Percentiles rank a stretch among this genome's conserved stretches.
Conservation (phyloP, 176 grass and related monocot genomes). For the Juncus effusus region DNA sequence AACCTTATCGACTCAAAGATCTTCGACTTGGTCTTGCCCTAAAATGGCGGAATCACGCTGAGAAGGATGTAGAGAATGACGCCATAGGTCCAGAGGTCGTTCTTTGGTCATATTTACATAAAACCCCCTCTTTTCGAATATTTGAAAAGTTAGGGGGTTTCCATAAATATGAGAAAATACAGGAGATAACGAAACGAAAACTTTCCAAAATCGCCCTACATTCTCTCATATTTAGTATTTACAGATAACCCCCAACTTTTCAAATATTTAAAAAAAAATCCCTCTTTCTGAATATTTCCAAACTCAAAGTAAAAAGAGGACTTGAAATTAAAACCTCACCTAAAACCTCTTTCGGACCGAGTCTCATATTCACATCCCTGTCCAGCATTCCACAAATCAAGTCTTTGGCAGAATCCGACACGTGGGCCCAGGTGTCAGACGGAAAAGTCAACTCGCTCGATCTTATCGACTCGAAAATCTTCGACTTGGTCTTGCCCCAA, state of each 20-base stretch:
- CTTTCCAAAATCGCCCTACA: no score
- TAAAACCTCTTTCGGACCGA: slow-evolving; percentile 64
- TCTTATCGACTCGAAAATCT: slow-evolving; percentile 83
- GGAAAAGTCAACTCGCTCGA: slow-evolving; percentile 70
- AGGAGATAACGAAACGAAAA: no score
- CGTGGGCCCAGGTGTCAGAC: slow-evolving; percentile 63
- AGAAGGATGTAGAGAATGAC: slow-evolving; percentile 97
- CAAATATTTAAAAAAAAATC: no score
- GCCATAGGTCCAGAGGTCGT: slow-evolving; percentile 85
- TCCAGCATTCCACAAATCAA: slow-evolving; percentile 67
- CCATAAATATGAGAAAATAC: no score
- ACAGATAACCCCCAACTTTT: no score
- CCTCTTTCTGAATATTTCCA: no score
- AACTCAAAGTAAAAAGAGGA: no score
- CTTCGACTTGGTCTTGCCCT: slow-evolving; percentile 85
- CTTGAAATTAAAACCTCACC: slow-evolving; percentile 34
- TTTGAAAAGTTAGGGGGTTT: no score
- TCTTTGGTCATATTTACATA: no score
- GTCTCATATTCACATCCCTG: slow-evolving; percentile 55
- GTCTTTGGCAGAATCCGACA: slow-evolving; percentile 76
- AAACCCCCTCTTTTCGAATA: no score
- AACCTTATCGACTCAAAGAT: slow-evolving; percentile 87
- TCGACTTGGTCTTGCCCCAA: slow-evolving; percentile 90
- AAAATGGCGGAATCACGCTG: slow-evolving; percentile 80
- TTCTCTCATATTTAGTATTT: no score